Evolutionary conservation across 805 yeast genomes (phyloP).

Genomic region (Candida germanica): DNA sequence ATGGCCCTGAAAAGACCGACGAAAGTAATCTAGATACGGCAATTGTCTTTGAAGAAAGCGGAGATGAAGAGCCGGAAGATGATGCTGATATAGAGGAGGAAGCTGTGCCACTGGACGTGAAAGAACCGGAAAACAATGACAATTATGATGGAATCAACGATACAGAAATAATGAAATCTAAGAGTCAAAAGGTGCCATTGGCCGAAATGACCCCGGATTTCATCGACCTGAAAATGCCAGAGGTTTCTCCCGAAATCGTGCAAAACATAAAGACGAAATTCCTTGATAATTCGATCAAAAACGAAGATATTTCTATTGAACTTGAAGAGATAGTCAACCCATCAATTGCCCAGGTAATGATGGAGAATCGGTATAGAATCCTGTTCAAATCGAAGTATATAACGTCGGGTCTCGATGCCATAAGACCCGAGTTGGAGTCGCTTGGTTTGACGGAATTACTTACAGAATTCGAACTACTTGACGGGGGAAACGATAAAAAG

Average conservation of each 20-base stretch:
- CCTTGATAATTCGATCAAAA: neutral
- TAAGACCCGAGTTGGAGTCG: constrained; percentile 42
- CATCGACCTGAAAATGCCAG: constrained; percentile 2
- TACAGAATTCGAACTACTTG: neutral
- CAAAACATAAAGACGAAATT: neutral
- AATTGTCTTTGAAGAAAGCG: constrained; percentile 34
- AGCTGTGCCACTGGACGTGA: constrained; percentile 8
- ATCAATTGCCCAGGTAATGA: neutral
- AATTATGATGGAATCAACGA: neutral
- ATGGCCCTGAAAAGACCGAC: constrained; percentile 20
- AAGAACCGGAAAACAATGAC: neutral
- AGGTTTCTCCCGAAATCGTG: neutral
- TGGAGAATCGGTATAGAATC: constrained; percentile 25
- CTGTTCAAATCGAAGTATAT: constrained; percentile 48
- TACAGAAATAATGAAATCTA: neutral
- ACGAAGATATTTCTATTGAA: neutral
- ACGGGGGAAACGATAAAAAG: constrained; percentile 18
- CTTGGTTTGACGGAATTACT: constrained; percentile 38
- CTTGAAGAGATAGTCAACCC: constrained; percentile 2
- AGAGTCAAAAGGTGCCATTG: neutral
- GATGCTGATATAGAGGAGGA: constrained; percentile 23
- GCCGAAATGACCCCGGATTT: constrained; percentile 1
- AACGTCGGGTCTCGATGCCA: constrained; percentile 12
- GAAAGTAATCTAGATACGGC: constrained; percentile 35
- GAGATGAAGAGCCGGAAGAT: constrained; percentile 23